These are phyloP conservation scores for Cladosporium sp. DNA, from an alignment of 2,329 filamentous ascomycete species.

Conservation along the genomic window DNA sequence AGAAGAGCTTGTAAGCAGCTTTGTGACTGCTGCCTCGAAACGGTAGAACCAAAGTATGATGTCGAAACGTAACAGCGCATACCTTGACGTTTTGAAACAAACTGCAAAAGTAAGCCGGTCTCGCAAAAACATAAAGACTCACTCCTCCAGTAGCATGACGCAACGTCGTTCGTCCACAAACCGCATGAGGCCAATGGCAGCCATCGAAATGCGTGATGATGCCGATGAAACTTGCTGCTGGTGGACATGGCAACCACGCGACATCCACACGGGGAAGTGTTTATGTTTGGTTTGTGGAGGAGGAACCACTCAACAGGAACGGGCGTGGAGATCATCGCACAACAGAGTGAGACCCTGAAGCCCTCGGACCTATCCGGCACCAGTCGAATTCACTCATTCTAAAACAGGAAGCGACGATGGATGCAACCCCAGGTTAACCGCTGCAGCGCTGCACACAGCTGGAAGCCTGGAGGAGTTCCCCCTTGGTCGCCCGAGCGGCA, in stretches of 20 bases:
- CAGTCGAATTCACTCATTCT: background rate
- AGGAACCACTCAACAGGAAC: background rate
- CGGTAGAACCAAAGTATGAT: background rate
- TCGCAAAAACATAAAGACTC: too few relatives aligned
- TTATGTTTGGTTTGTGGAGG: background rate
- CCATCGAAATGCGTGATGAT: background rate
- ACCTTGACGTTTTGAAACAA: background rate
- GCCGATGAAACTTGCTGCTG: slow-evolving; percentile 1
- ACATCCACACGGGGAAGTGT: background rate
- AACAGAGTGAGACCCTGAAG: slow-evolving; percentile 1
- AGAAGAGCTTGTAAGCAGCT: background rate
- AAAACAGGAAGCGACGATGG: slow-evolving; percentile 4
- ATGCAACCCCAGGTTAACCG: slow-evolving; percentile 1
- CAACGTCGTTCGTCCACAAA: background rate
- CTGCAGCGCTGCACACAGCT: too few relatives aligned
- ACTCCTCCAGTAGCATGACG: background rate
- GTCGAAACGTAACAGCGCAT: background rate
- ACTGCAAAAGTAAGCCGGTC: background rate
- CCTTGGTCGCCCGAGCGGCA: background rate
- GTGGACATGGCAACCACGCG: slow-evolving; percentile 13
- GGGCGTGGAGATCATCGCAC: background rate
- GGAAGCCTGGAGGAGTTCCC: background rate
- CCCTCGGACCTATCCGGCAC: background rate
- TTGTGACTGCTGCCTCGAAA: background rate
- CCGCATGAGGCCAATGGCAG: background rate